These are phyloP conservation scores for Emmonsia crescens DNA, from an alignment of 2,329 filamentous ascomycete species.

Conservation along the genomic window DNA sequence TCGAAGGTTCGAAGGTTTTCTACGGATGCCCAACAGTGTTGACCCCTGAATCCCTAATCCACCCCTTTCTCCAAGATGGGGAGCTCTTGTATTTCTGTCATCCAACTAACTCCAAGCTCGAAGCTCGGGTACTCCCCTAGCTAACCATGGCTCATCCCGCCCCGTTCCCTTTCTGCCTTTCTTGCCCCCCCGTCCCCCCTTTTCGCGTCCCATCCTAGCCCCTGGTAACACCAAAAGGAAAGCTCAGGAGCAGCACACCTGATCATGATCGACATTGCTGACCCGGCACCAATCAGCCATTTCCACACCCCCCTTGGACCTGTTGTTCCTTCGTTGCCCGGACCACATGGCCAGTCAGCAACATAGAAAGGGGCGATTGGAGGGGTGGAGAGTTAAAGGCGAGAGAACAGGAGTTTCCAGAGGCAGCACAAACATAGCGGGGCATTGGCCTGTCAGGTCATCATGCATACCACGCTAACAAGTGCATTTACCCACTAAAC, in stretches of 20 bases:
- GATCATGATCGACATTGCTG: slow-evolving; percentile 1
- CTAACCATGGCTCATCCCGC: slow-evolving; percentile 2
- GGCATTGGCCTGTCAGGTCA: neutral
- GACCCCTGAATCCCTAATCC: neutral
- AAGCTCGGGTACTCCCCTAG: neutral
- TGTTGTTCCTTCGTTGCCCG: neutral
- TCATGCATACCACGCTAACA: neutral
- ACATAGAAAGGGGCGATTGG: neutral
- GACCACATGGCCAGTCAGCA: neutral
- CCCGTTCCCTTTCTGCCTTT: neutral
- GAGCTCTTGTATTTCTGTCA: neutral
- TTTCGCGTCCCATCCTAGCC: neutral
- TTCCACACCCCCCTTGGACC: neutral
- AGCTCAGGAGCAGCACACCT: neutral
- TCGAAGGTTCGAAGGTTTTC: neutral
- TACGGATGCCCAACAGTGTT: neutral
- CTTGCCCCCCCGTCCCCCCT: neutral
- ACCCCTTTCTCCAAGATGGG: neutral
- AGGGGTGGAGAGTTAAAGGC: neutral
- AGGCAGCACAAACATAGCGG: too few species aligned
- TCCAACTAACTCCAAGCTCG: neutral
- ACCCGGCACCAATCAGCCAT: neutral
- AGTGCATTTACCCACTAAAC: neutral
- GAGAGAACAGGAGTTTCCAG: neutral
- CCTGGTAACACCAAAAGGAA: neutral